Base-by-base conservation (phyloP, 106 monocot species). In the Allium cepa region DNA sequence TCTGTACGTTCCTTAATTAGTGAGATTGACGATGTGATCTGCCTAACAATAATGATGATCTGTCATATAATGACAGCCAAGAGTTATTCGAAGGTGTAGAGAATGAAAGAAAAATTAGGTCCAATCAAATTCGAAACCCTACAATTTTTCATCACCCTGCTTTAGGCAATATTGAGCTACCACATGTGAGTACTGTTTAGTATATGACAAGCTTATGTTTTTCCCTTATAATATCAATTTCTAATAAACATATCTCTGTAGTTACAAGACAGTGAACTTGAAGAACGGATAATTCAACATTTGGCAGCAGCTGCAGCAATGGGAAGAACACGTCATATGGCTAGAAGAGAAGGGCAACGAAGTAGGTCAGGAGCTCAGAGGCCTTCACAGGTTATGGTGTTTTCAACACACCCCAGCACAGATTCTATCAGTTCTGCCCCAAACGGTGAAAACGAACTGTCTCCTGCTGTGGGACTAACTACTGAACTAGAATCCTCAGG, bases 221-320 rank as follows among this genome's bases (percentile, higher is more conserved):
- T 36, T 36, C 36, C 36, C 36, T 36, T 36, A 36, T 36, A 36
- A 36, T 36, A 4, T 36, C 36, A 36, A 5, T 36, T 36, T 36
- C 3, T 36, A 36, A 36, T 36, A 36, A 36, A 36, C 36, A 36
- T 36, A 36, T 36, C 36, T 36, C 36, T 73, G 13, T 68, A 88
- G 89, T 72, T 85, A 56, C 85, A 84, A 46, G 79, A 85, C 75
- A 70, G 73, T 73, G 90, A 85, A 64, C 80, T 90, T 66, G 85
- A 90, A 74, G 85, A 83, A 66, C 78, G 82, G 14, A 85, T 90
- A 75, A 77, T 90, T 8, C 90, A 90, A 46, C 90, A 90, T 72
- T 72, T 90, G 63, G 85, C 85, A 22, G 85, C 89, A 49, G 82
- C 89, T 64, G 85, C 89, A 47, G 75, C 89, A 59, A 85, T 82